phyloP scores from a whole-genome alignment of 1,139 yeast species.

The Pichia sorboxylosa region DNA sequence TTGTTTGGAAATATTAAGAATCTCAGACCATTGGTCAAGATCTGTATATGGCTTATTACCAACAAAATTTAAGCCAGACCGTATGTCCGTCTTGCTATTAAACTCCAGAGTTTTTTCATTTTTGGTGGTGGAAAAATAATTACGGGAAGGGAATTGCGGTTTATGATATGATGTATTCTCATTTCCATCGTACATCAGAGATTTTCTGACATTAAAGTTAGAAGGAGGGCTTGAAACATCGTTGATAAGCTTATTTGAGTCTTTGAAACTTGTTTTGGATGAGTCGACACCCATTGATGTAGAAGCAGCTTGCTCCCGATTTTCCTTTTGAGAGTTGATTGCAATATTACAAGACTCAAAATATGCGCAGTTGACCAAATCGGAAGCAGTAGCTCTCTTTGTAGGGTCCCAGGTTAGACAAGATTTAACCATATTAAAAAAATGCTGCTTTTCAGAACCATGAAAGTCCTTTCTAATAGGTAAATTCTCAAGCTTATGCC shows the following conservation, averaged over 20 bases:
- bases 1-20: too few relatives aligned
- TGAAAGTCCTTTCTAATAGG: constrained; percentile 29
- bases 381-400: constrained; percentile 36
- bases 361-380: constrained; percentile 38
- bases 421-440: constrained; percentile 40
- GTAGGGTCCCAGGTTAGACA: constrained; percentile 62
- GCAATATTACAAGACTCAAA: constrained; percentile 34
- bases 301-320: too few relatives aligned
- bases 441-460: constrained; percentile 21
- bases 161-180: background rate
- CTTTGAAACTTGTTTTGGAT: background rate
- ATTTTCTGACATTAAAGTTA: constrained; percentile 1
- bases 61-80: too few relatives aligned
- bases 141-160: too few relatives aligned
- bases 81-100: too few relatives aligned
- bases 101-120: too few relatives aligned
- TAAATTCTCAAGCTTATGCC: constrained; percentile 27
- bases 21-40: too few relatives aligned
- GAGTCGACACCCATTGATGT: too few relatives aligned
- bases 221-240: background rate
- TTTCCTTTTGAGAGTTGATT: constrained; percentile 9
- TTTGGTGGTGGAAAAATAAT: too few relatives aligned
- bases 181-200: constrained; percentile 7
- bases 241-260: background rate
- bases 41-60: too few relatives aligned